phyloP scores from a whole-genome alignment of 805 yeast genomes.

The Ogataea ramenticola region DNA sequence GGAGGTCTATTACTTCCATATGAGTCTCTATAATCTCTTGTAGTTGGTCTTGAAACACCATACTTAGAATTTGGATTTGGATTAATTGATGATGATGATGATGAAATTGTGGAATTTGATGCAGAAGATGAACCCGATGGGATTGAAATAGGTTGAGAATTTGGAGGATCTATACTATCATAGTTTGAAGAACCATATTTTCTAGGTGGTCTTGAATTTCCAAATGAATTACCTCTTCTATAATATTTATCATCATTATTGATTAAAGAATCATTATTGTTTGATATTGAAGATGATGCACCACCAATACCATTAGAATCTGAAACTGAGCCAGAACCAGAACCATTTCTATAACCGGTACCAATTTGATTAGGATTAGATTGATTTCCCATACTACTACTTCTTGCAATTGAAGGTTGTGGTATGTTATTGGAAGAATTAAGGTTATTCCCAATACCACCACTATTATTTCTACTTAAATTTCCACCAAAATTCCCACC shows the following conservation, averaged over 20 bases:
- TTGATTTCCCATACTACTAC: no score
- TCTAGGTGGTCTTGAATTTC: neutral
- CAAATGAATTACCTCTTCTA: neutral
- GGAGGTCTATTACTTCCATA: slow-evolving; percentile 1
- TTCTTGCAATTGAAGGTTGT: neutral
- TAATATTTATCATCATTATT: neutral
- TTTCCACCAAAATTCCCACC: slow-evolving; percentile 8
- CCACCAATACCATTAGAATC: neutral
- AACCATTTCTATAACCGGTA: slow-evolving; percentile 1
- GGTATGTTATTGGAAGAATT: slow-evolving; percentile 1
- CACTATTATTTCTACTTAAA: neutral
- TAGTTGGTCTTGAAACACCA: slow-evolving; percentile 3
- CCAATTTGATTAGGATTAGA: no score
- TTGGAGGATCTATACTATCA: neutral
- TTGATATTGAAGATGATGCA: no score
- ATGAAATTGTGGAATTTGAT: no score
- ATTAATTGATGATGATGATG: no score
- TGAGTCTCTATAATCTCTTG: slow-evolving; percentile 12
- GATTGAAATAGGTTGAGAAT: neutral
- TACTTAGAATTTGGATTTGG: neutral
- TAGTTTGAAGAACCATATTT: neutral
- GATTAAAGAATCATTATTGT: no score
- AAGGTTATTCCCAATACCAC: neutral
- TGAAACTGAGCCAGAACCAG: neutral
- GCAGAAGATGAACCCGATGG: no score